Base-by-base conservation (phyloP, 768 basidiomycete species). In the Boletus vermiculosoides region DNA sequence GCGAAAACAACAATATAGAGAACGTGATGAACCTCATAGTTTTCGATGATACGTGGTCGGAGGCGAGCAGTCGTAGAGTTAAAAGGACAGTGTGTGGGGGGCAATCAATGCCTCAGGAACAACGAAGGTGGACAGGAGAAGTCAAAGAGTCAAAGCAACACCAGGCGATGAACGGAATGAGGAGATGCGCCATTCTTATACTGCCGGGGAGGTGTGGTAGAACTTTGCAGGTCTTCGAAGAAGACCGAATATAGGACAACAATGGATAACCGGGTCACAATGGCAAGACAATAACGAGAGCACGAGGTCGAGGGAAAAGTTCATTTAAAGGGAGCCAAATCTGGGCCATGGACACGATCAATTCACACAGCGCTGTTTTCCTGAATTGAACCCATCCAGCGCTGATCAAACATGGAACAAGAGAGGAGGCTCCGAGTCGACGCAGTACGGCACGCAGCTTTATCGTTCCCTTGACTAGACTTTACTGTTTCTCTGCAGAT, bases 1-100 rank as follows among this genome's bases (percentile, higher is more conserved):
- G 59, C 8, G 60, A 63, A 30, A 76, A 55, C 30, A 70, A 48
- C 23, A 70, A 34, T 18, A 71, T 59, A 55, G 78, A 63, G 56
- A 82, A 65, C 47, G 71, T 54, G 50, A 68, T 68, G 65, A 73
- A 73, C 73, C 75, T 77, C 76, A 76, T 79, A 40, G 54, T 60
- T 54, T 55, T 50, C 2, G 30, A 34, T 37, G 25, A 22, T 42
- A 40, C 25, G 40, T 18, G 44, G 54, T 30, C 63, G n/a, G 25
- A 44, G 48, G 59, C 31, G 28, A 44, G 15, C 18, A 20, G 23
- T 50, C 23, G 42, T 41, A 18, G 30, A n/a, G 42, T 23, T 18
- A 11, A 45, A 48, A 42, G n/a, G 45, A 58, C 22, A 45, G 59
- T 48, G 46, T 45, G 37, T 25, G 16, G 13, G 39, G 18, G 64